Base-by-base conservation (phyloP, 148 eudicot species). In the Vaccinium corymbosum region DNA sequence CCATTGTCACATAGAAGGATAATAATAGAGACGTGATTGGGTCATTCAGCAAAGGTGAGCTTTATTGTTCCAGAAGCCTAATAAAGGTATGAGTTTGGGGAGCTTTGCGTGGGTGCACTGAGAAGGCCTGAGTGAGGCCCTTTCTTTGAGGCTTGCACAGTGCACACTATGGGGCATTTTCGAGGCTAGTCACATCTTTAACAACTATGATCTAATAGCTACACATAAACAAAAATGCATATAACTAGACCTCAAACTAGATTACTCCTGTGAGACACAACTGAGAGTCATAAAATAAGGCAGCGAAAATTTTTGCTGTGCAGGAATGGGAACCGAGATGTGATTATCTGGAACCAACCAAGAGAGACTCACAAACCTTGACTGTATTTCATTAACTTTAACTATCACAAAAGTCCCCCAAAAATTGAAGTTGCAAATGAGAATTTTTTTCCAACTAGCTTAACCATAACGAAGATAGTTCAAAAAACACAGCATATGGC, bases 31-130 rank as follows among this genome's bases (percentile, higher is more conserved):
- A 32, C 11, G 1, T 72, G 49, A 35, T 72, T 32, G 8, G 10
- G n/a, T 38, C 76, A 72, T 72, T 72, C 20, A 72, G n/a, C 73
- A 38, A 72, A 72, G 76, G 49, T 72, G 76, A 16, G 12, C 76
- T 16, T 38, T 38, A 49, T 72, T 72, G 50, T 15, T 15, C 49
- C 76, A 13, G 76, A 72, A 72, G 76, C 20, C 49, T 72, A 35
- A 19, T 72, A 17, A 35, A 38, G 16, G 17, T 13, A 16, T 0
- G 2, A 29, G 8, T 12, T 68, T 68, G 16, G 73, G 38, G 42
- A 15, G n/a, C 48, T 72, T 7, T 38, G 6, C 38, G 76, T 17
- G 48, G 50, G 49, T 72, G n/a, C 1, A 16, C 50, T 35, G 20
- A 6, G 17, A 72, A 72, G 8, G 76, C 76, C 10, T 16, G 49